phyloP scores from a whole-genome alignment of 1,139 yeast species.

The Yamadazyma aaseri region DNA sequence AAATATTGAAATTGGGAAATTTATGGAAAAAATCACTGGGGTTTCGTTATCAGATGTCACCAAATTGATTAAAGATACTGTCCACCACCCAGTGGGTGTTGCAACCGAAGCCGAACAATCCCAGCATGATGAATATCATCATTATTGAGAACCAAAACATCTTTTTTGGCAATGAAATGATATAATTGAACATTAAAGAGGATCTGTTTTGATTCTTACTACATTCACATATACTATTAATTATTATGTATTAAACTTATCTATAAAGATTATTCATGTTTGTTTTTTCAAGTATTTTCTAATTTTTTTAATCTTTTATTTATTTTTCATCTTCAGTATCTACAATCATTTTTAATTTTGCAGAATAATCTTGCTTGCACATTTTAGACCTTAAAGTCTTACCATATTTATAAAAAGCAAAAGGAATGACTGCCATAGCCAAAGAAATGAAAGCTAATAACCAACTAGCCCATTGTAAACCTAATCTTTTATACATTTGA shows the following conservation, averaged over 20 bases:
- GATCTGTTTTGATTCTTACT: too few relatives aligned
- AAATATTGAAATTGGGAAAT: slow-evolving; percentile 77
- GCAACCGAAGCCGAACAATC: not conserved
- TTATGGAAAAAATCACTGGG: slow-evolving; percentile 60
- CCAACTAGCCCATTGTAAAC: slow-evolving; percentile 83
- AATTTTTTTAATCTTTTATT: not conserved
- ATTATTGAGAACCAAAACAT: not conserved
- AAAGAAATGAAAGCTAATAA: slow-evolving; percentile 79
- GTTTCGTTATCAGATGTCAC: slow-evolving; percentile 55
- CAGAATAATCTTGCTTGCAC: slow-evolving; percentile 64
- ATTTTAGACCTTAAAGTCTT: slow-evolving; percentile 58
- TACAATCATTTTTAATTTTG: slow-evolving; percentile 11
- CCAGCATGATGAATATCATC: slow-evolving; percentile 10
- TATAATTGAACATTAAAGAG: not conserved
- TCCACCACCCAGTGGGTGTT: slow-evolving; percentile 35
- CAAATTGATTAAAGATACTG: slow-evolving; percentile 40
- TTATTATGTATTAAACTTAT: too few relatives aligned
- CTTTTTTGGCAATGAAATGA: not conserved
- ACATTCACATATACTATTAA: too few relatives aligned
- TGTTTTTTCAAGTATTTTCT: not conserved
- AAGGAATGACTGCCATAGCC: slow-evolving; percentile 83
- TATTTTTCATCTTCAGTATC: slow-evolving; percentile 1
- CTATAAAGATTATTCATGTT: too few relatives aligned
- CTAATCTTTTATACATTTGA: slow-evolving; percentile 74
- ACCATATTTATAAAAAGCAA: slow-evolving; percentile 72